Base-by-base conservation (phyloP, 1,284 basidiomycete species). In the Kalmanozyma brasiliensis region DNA sequence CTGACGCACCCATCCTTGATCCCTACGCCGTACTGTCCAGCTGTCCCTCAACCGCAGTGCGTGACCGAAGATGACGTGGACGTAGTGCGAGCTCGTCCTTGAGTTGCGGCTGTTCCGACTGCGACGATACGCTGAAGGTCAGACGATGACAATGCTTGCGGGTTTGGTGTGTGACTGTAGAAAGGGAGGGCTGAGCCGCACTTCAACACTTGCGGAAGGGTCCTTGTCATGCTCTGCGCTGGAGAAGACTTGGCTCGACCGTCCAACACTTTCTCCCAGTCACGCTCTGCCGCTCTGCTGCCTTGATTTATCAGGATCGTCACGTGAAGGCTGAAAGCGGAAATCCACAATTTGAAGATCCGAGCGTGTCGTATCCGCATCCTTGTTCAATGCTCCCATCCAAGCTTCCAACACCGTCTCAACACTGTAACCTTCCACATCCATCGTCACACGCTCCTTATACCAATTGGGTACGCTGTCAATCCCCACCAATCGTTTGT, bases 1-100 rank as follows among this genome's bases (percentile, higher is more conserved):
- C 67, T 6, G 62, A 61, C 35, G 67, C 67, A 24, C 67, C 67
- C 67, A 70, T 70, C 14, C 4, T 53, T 11, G 26, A 29, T 29
- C 26, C 7, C 6, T 29, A 29, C 26, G 26, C 11, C 26, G 6
- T 7, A 11, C 7, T 11, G 26, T 29, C 26, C 11, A 29, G 26
- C 11, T 29, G 26, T n/a, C n/a, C n/a, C n/a, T n/a, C n/a, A n/a
- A n/a, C n/a, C n/a, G n/a, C n/a, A n/a, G n/a, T 10, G 17, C 26
- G 23, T 7, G n/a, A 30, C 13, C 13, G 24, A 30, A 5, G 46
- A 19, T 37, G 24, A n/a, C n/a, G n/a, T n/a, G n/a, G n/a, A n/a
- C n/a, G n/a, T n/a, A n/a, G n/a, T 23, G 7, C n/a, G 20, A 17
- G 41, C 41, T 30, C 14, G n/a, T 6, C 5, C 7, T 19, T 29